Evolutionary conservation across 192 early-diverging fungal species (phyloP), one percentile per base, ranked within the genome.

Genomic region (Oehlia diaphana): DNA sequence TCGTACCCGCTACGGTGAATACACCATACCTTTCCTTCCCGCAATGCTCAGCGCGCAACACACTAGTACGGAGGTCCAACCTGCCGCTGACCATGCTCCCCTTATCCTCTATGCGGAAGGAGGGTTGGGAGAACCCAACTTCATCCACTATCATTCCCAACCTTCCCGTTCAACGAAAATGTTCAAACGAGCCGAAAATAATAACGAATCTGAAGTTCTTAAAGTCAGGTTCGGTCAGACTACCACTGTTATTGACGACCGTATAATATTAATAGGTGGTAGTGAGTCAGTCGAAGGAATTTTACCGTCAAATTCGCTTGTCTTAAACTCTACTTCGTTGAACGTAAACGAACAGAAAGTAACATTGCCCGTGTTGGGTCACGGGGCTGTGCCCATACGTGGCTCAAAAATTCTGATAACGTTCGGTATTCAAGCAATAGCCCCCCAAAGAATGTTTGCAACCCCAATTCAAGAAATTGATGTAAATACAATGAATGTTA

Each of bases 1-100:
- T 70, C 39, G 35, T 44, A 44, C 9, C 68, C n/a, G 21, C 37
- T 26, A 70, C 68, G 68, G 68, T 70, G 68, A 70, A 70, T 44
- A 70, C 71, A 72, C 71, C 47, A 47, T 72, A 72, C 71, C 68
- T 53, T 72, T 49, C 71, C 71, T 72, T 72, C 47, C 71, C 71
- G 23, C 71, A 50, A 72, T 72, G 71, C 23, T 53, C 71, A 72
- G 71, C 71, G 71, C 21, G 71, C 47, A 72, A 50, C 14, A 47
- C 44, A 49, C 31, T 39, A 31, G 49, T 50, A 72, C 71, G 47
- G 44, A 72, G 68, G 68, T 37, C 68, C 68, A 39, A 72, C 47
- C 71, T 72, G 71, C 71, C 71, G 71, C 71, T 72, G 71, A 72
- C 42, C 71, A 50, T 72, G 44, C 71, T 72, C 23, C 58, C 62